phyloP scores from a whole-genome alignment of 2,329 filamentous ascomycete species.

The Lasiodiplodia sp. region DNA sequence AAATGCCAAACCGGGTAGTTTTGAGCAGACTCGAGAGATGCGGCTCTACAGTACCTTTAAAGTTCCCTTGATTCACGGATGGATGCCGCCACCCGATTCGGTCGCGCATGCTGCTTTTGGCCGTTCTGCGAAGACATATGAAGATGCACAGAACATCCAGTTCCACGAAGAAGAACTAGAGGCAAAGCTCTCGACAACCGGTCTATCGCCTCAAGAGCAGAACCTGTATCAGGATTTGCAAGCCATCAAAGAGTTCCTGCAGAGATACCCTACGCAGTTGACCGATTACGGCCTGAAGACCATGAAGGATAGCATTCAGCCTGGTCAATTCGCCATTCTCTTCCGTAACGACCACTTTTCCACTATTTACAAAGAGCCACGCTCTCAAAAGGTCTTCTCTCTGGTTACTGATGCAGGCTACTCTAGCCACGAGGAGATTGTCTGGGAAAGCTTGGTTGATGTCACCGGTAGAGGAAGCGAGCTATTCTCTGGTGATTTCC shows the following conservation, averaged over 20 bases:
- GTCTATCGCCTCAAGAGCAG: constrained; percentile 76
- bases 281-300: constrained; percentile 81
- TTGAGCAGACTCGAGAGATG: constrained; percentile 89
- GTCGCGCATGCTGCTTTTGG: constrained; percentile 73
- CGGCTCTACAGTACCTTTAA: constrained; percentile 88
- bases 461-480: constrained; percentile 83
- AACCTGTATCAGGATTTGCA: constrained; percentile 81
- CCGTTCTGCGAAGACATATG: constrained; percentile 81
- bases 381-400: constrained; percentile 76
- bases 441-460: constrained; percentile 94
- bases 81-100: constrained; percentile 76
- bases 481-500: constrained; percentile 90
- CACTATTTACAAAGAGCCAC: constrained; percentile 87
- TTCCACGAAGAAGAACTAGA: constrained; percentile 91
- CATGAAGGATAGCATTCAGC: constrained; percentile 72
- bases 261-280: constrained; percentile 82
- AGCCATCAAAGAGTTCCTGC: constrained; percentile 83
- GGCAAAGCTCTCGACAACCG: constrained; percentile 70
- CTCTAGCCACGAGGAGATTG: constrained; percentile 83
- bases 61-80: constrained; percentile 90
- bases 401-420: constrained; percentile 95
- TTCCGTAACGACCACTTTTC: constrained; percentile 98
- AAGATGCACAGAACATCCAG: constrained; percentile 88
- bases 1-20: constrained; percentile 68
- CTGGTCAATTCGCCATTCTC: constrained; percentile 85